Evolutionary conservation across 225 moss, liverwort and hornwort genomes (phyloP), one percentile per base, ranked within the genome.

Genomic region (Ulota crispa): DNA sequence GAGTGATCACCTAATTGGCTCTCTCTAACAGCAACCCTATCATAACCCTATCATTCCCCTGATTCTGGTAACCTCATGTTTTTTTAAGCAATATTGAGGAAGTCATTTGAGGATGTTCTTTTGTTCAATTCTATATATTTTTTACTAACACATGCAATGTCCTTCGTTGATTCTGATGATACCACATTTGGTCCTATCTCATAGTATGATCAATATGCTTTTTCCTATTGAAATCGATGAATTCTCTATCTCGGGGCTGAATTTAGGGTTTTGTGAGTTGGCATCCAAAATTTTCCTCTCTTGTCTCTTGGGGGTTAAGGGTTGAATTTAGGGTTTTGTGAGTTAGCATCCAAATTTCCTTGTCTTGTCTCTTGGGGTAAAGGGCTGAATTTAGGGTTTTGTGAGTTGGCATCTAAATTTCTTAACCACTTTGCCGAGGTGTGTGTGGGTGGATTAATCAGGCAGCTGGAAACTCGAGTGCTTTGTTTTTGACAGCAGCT

Each of bases 401-500:
- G 28, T 30, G 23, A 41, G 16, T 74, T 42, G 18, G 21, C n/a
- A 8, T 43, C 31, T 39, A 68, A 15, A 28, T 57, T 36, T 69
- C 28, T 9, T 10, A 16, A 31, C 56, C 73, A 66, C 30, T 55
- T 65, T 53, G 27, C 24, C n/a, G n/a, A 4, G 26, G 78, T 19
- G 78, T 67, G 8, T 27, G 66, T 57, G 75, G 39, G 20, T 66
- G 60, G 32, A 9, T 45, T 64, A 55, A 27, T 64, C 82, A 96
- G 98, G 89, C 99, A 76, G 92, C 94, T 42, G 96, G 91, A 76
- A 93, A 96, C 50, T 99, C 99, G 32, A 99, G 99, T 84, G 94
- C 96, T 5, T 78, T 99, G 55, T 99, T 94, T 87, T 83, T 99
- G 60, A 96, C 99, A 3, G 99, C 94, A 73, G 99, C 99, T n/a